Evolutionary conservation across 257 asterid species (phyloP), one percentile per base, ranked within the genome.

Genomic region (Forsythia viridissima): DNA sequence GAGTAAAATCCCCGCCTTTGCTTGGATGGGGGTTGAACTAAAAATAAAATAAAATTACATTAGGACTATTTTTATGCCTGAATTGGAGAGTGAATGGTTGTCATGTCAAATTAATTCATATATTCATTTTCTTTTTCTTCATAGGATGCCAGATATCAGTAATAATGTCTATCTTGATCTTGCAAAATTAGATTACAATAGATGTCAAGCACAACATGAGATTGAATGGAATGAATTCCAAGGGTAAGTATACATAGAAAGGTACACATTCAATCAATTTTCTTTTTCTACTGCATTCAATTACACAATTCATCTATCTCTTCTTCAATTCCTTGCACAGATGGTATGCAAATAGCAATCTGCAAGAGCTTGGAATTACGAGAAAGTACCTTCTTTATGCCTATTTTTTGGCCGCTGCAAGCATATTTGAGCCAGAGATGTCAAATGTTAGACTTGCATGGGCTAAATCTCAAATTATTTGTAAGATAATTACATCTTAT

Each of bases 121-220:
- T 12, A 51, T 51, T 15, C 3, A 4, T 16, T 15, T 52, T 5
- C 24, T 16, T 52, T 52, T 52, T 18, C 63, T 52, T 43, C 20
- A 3, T 10, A 81, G 92, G 83, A 84, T 87, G 91, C 73, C 76
- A 1, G 91, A 90, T 13, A 79, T 88, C 67, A 85, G 86, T 66
- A 88, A 90, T 44, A 76, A 86, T 67, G 76, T 74, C 0, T 88
- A 81, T 52, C 77, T 83, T 8, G 85, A 86, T 72, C 81, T 86
- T 48, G 94, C 90, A 43, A 86, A 34, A 61, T 38, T 68, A 52
- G 94, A 88, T 66, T 90, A 83, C 85, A 83, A 79, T 36, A 81
- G 80, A 80, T 88, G 94, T 70, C 94, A 90, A 80, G 80, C 75
- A 7, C 87, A 83, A 8, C 94, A 90, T 85, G 89, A 84, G 63